Evolutionary conservation across 805 yeast species (phyloP), one percentile per base, ranked within the genome.

Genomic region (Metschnikowia matae): DNA sequence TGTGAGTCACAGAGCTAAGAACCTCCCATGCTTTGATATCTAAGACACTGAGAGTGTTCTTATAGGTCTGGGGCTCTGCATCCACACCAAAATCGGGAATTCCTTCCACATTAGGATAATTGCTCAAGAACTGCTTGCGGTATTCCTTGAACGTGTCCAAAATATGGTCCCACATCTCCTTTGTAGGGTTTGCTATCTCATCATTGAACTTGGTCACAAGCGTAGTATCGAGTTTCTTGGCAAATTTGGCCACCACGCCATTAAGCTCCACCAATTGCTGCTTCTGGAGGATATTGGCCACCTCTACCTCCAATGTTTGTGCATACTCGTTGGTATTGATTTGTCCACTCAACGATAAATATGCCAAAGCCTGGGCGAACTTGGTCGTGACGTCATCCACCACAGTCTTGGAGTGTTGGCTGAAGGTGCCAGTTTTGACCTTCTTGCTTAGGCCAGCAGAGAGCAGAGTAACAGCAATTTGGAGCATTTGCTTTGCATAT

Each of bases 61-160:
- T 52, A 57, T 82, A 83, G 23, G 71, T 72, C 3, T 66, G 75
- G 0, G 57, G 63, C 2, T 71, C 44, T 2, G 83, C 73, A 0
- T 94, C 96, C 6, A 90, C 67, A 23, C 80, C 80, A 57, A 89
- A 87, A 60, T 89, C 90, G 56, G 68, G 77, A 2, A 20, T 26
- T 0, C 61, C 67, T 2, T 62, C 72, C 0, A 49, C 62, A 0
- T 14, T 23, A 2, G 50, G 48, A 36, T 48, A 57, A 48, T 53
- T 54, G 38, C 14, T 44, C 31, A 53, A 45, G 4, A 50, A 49
- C 37, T 46, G 51, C 15, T 46, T 43, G n/a, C 49, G 53, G 52
- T 89, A 96, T 94, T 89, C 17, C 80, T 71, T 44, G 55, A 60
- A 62, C 34, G 53, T 51, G 10, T 35, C 50, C 48, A 61, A 32